Percentiles rank a stretch among this genome's conserved stretches.
Evolutionary conservation across 164 flowering plant genomes (phyloP).

Genomic region (Vitis rotundifolia): DNA sequence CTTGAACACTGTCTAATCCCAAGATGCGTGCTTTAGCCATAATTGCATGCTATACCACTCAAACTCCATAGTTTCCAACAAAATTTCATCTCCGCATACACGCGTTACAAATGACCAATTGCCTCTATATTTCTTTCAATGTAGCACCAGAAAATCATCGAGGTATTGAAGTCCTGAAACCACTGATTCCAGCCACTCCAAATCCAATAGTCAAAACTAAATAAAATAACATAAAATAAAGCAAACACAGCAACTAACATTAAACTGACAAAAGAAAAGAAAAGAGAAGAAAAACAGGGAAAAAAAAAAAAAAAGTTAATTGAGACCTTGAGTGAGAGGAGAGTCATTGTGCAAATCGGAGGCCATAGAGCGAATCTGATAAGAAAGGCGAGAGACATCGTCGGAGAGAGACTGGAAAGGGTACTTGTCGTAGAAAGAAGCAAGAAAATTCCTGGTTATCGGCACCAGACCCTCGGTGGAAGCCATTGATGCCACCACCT

Average conservation of each 20-base stretch:
- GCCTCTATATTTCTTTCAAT: too few relatives aligned
- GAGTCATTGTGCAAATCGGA: conserved; percentile 36
- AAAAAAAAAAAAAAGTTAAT: too few relatives aligned
- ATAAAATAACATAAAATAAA: neutral
- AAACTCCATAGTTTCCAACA: too few relatives aligned
- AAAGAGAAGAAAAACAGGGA: neutral
- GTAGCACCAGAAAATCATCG: too few relatives aligned
- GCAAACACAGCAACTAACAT: too few relatives aligned
- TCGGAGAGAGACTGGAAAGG: conserved; percentile 62
- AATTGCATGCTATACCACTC: too few relatives aligned
- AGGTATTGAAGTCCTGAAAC: too few relatives aligned
- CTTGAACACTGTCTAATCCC: too few relatives aligned
- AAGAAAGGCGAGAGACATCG: conserved; percentile 61
- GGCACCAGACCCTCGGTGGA: conserved; percentile 91
- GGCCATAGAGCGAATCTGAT: conserved; percentile 54
- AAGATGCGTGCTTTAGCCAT: too few relatives aligned
- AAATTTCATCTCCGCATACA: too few relatives aligned
- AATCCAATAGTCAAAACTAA: neutral
- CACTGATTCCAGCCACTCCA: too few relatives aligned
- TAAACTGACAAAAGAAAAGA: neutral
- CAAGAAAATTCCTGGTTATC: conserved; percentile 69
- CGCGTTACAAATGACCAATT: too few relatives aligned
- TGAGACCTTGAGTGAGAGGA: conserved; percentile 50
- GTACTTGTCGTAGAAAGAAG: conserved; percentile 82
- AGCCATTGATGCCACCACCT: conserved; percentile 43